Conservation (phyloP, 805 yeast genomes). For the Yarrowia porcina region DNA sequence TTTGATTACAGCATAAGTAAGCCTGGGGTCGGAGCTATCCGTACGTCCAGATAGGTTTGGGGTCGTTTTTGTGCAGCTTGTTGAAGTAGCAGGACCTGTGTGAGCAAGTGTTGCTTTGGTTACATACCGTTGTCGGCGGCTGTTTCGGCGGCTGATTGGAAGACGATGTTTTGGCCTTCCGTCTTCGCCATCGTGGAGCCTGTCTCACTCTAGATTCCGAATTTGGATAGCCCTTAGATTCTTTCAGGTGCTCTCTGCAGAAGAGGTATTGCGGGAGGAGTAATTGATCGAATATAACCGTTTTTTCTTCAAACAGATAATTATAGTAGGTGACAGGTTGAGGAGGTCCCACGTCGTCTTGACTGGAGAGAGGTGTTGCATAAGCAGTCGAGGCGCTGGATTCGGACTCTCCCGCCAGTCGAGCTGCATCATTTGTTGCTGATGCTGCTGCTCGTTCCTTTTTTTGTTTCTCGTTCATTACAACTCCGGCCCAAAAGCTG, state of each 20-base stretch:
- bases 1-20: conserved; percentile 4
- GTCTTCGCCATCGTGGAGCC: too few relatives aligned
- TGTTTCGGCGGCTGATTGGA: too few relatives aligned
- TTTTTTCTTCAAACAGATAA: not conserved
- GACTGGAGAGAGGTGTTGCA: not conserved
- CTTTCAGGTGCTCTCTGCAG: not conserved
- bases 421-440: not conserved
- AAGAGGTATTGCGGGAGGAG: too few relatives aligned
- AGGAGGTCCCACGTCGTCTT: not conserved
- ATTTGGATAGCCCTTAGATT: too few relatives aligned
- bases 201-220: too few relatives aligned
- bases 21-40: too few relatives aligned
- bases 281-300: too few relatives aligned
- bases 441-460: not conserved
- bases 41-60: too few relatives aligned
- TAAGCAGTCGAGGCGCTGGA: not conserved
- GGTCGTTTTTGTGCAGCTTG: not conserved
- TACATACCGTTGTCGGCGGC: too few relatives aligned
- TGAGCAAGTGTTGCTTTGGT: not conserved
- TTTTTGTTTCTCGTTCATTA: not conserved
- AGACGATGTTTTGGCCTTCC: too few relatives aligned
- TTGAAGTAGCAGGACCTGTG: not conserved
- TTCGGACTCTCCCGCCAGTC: not conserved
- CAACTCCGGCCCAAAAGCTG: too few relatives aligned
- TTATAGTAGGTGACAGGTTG: not conserved